phyloP scores from a whole-genome alignment of 164 flowering plant species.

The Tinospora cordifolia region DNA sequence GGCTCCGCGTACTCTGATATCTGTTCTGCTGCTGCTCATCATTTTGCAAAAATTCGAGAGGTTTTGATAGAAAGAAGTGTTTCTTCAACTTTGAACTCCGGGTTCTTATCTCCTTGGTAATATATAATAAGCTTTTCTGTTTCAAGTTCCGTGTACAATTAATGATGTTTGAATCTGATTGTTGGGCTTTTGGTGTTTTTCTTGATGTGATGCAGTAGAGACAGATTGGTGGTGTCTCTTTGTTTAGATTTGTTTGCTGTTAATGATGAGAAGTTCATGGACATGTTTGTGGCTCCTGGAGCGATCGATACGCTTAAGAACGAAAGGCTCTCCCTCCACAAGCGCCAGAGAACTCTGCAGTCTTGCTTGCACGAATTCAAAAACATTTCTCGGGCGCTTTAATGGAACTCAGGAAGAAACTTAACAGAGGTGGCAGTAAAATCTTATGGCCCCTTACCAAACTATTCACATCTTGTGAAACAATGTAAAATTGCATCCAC shows the following conservation, averaged over 20 bases:
- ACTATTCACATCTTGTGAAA: background rate
- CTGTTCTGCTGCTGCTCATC: slow-evolving; percentile 77
- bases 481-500: background rate
- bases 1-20: slow-evolving; percentile 75
- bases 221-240: slow-evolving; percentile 71
- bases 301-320: slow-evolving; percentile 68
- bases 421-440: background rate
- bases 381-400: slow-evolving; percentile 63
- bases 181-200: background rate
- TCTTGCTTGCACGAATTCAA: slow-evolving; percentile 90
- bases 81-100: slow-evolving; percentile 79
- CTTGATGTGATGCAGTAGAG: slow-evolving; percentile 44
- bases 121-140: slow-evolving; percentile 23
- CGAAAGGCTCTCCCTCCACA: slow-evolving; percentile 74
- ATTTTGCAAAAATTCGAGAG: slow-evolving; percentile 91
- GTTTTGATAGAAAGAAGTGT: slow-evolving; percentile 84
- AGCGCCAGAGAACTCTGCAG: slow-evolving; percentile 83
- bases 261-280: slow-evolving; percentile 88
- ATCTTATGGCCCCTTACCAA: background rate
- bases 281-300: slow-evolving; percentile 93
- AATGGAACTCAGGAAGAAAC: slow-evolving; percentile 10
- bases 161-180: too few species aligned
- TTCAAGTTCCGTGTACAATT: background rate
- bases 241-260: slow-evolving; percentile 88
- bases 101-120: slow-evolving; percentile 95